Evolutionary conservation across 345 rosid species (phyloP).

Genomic region (Moricandia arvensis): DNA sequence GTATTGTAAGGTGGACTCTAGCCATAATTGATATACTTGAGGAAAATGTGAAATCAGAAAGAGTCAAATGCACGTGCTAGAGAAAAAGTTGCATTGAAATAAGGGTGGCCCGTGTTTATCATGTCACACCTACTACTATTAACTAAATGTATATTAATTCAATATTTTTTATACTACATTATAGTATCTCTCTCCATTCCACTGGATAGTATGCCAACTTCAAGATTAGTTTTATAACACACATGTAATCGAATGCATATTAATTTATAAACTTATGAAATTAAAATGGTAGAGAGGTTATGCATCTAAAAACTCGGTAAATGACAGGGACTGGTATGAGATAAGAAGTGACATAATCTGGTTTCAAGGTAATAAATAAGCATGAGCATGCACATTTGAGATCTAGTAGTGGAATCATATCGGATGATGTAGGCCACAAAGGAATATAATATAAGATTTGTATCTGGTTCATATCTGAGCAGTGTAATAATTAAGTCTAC

Average conservation of each 20-base stretch:
- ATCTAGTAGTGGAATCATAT: constrained; percentile 39
- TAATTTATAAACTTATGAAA: neutral
- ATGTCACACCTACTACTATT: constrained; percentile 33
- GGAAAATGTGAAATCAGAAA: constrained; percentile 40
- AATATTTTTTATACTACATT: neutral
- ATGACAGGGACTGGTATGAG: neutral
- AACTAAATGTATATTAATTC: constrained; percentile 5
- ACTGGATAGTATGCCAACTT: constrained; percentile 30
- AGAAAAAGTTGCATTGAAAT: constrained; percentile 37
- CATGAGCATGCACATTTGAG: constrained; percentile 39
- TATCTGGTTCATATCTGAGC: constrained; percentile 33
- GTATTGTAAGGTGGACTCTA: constrained; percentile 2
- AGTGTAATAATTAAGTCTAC: constrained; percentile 16
- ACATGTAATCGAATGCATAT: constrained; percentile 11
- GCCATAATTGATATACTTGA: constrained; percentile 33
- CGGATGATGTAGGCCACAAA: constrained; percentile 40
- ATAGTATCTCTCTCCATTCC: neutral
- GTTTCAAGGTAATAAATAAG: constrained; percentile 23
- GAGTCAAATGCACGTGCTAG: constrained; percentile 37
- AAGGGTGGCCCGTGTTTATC: constrained; percentile 39
- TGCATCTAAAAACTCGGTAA: neutral
- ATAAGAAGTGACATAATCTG: constrained; percentile 25
- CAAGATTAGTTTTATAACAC: constrained; percentile 22
- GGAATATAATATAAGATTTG: constrained; percentile 21
- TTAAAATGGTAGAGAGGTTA: neutral